Base-by-base conservation (phyloP, 768 basidiomycete genomes). In the Lactarius deliciosus region DNA sequence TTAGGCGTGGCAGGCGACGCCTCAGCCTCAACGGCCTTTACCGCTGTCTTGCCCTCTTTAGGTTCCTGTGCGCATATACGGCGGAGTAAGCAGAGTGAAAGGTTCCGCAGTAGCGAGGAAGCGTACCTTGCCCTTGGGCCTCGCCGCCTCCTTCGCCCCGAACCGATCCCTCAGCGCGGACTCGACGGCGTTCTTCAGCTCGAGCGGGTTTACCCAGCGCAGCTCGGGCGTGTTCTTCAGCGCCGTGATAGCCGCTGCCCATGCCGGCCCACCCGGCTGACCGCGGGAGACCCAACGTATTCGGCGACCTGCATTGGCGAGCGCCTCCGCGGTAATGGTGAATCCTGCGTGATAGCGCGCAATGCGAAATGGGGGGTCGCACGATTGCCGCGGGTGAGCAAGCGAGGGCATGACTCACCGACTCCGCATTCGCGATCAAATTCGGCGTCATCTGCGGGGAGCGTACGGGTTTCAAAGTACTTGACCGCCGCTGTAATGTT, bases 361-460 rank as follows among this genome's bases (percentile, higher is more conserved):
- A 30, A 45, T 9, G 13, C 16, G 11, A 28, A 45, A 61, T 13
- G 47, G 62, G 45, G 32, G 15, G 50, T 50, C 9, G 25, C 38
- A 9, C 54, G 53, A 36, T 53, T 13, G 22, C 11, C 47, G 11
- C n/a, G 22, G 22, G 3, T n/a, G 50, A 25, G 5, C 22, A 22
- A 50, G 22, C 47, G 50, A 53, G 50, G 40, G 32, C n/a, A 15
- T 56, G 22, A 71, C 92, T 71, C 68, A 94, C 96, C 96, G 66
- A 98, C 88, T 69, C 96, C 96, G 74, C 92, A 94, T 13, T 85
- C 80, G 68, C 82, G 79, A 73, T 95, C 83, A 73, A 98, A 96
- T 50, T 87, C 87, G 13, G 72, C 77, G 15, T 85, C 83, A 70
- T 94, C 80, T 41, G 92, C 78, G 0, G 94, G 88, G 1, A 79